Evolutionary conservation across 306 rosid species (phyloP).

Genomic region (Vicia sativa): DNA sequence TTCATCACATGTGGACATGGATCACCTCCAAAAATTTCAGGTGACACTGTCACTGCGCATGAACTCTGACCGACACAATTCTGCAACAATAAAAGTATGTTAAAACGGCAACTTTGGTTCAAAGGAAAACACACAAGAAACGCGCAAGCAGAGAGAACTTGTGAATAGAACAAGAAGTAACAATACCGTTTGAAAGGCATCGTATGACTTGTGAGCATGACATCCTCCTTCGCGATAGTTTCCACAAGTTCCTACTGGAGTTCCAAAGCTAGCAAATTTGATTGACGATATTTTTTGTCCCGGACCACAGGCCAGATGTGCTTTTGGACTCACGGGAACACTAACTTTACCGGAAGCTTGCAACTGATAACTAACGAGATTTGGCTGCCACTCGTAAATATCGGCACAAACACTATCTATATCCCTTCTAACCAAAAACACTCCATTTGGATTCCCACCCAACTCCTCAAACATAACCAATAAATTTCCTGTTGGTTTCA

Average conservation of each 20-base stretch:
- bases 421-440: conserved; percentile 80
- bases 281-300: conserved; percentile 87
- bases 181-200: conserved; percentile 78
- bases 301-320: conserved; percentile 77
- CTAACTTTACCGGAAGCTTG: conserved; percentile 78
- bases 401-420: conserved; percentile 80
- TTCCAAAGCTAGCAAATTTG: conserved; percentile 97
- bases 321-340: conserved; percentile 76
- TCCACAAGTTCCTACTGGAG: conserved; percentile 86
- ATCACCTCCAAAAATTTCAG: conserved; percentile 92
- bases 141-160: not conserved
- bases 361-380: conserved; percentile 73
- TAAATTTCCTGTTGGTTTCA: conserved; percentile 82
- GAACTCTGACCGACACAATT: conserved; percentile 79
- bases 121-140: not conserved
- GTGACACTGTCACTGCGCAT: conserved; percentile 76
- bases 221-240: conserved; percentile 82
- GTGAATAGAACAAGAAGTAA: conserved; percentile 18
- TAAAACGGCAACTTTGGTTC: not conserved
- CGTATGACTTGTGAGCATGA: conserved; percentile 89
- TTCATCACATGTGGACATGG: conserved; percentile 94
- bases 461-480: conserved; percentile 88
- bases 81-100: conserved; percentile 53
- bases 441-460: conserved; percentile 92
- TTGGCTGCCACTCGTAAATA: conserved; percentile 98